Percentiles rank a stretch among this genome's conserved stretches.
Evolutionary conservation across 352 stramenopile species (phyloP).

Genomic region (Globisporangium recalcitrans): DNA sequence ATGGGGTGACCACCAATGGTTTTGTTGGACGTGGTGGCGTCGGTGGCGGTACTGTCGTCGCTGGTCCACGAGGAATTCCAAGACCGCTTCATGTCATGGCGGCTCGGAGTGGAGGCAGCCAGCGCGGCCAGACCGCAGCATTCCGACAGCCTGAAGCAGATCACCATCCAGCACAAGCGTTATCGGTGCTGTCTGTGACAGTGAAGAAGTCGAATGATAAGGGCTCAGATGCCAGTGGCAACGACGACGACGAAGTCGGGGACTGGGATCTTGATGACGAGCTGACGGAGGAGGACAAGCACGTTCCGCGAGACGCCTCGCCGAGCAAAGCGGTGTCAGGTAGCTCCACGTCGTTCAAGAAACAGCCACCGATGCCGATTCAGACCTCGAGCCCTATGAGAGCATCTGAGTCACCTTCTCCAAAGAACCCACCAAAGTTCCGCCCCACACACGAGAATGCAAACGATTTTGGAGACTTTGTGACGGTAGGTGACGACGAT

Average conservation of each 20-base stretch:
- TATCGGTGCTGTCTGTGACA: neutral
- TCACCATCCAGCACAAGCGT: neutral
- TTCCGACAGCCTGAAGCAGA: neutral
- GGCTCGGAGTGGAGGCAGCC: neutral
- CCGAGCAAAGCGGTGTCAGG: neutral
- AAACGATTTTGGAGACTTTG: slow-evolving; percentile 28
- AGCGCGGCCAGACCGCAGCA: neutral
- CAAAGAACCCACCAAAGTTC: slow-evolving; percentile 23
- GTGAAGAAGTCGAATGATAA: neutral
- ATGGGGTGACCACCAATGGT: neutral
- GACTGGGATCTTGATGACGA: slow-evolving; percentile 16
- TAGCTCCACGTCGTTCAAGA: slow-evolving; percentile 1
- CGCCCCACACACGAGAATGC: slow-evolving; percentile 25
- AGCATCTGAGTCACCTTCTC: neutral
- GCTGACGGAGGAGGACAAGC: neutral
- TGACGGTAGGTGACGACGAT: slow-evolving; percentile 19
- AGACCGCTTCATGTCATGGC: slow-evolving; percentile 2
- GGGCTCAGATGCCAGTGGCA: slow-evolving; percentile 1
- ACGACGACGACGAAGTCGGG: slow-evolving; percentile 32
- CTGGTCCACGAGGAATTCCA: neutral
- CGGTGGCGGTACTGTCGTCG: neutral
- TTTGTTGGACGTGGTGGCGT: neutral
- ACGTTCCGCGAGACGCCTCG: neutral
- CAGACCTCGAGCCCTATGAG: neutral
- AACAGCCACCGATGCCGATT: neutral